phyloP scores from a whole-genome alignment of 345 rosid species.

The Moricandia moricandioides region DNA sequence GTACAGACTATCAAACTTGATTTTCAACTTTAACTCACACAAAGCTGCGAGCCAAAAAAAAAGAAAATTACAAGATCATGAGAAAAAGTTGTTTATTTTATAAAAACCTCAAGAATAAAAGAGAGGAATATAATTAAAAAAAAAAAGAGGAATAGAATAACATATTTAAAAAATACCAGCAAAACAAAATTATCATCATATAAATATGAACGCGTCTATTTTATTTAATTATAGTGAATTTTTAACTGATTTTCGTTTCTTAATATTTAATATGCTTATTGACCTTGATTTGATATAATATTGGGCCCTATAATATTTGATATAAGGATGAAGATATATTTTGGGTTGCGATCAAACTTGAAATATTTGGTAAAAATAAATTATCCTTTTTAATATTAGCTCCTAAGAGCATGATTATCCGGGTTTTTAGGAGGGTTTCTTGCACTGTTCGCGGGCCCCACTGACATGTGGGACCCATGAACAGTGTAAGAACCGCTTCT shows the following conservation, averaged over 20 bases:
- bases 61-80: background rate
- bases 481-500: too few species aligned
- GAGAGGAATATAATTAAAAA: too few species aligned
- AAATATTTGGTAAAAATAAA: background rate
- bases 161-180: background rate
- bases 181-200: background rate
- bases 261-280: background rate
- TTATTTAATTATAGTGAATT: background rate
- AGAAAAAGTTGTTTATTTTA: too few species aligned
- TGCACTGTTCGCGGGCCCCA: too few species aligned
- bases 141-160: background rate
- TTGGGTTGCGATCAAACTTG: background rate
- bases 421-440: too few species aligned
- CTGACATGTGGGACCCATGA: too few species aligned
- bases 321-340: background rate
- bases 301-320: background rate
- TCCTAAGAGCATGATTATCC: too few species aligned
- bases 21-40: background rate
- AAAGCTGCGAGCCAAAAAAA: background rate
- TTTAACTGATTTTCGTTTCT: background rate
- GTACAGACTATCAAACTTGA: background rate
- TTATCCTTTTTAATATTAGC: background rate
- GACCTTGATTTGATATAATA: background rate
- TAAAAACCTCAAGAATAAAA: too few species aligned
- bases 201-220: background rate